phyloP scores from a whole-genome alignment of 331 rosid species.

The Spiraea crenata region DNA sequence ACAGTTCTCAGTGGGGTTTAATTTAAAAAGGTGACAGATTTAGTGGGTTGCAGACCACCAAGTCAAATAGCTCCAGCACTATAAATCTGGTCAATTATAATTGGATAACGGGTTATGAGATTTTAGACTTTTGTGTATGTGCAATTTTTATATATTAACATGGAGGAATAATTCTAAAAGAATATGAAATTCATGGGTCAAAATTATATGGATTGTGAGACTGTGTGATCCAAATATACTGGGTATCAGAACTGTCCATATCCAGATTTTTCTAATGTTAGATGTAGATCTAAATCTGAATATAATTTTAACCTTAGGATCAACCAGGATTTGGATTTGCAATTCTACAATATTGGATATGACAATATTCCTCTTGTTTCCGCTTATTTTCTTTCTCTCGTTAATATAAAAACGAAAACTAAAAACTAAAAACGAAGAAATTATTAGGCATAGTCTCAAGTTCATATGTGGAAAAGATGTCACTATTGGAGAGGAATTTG shows the following conservation, averaged over 20 bases:
- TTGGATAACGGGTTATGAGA: not conserved
- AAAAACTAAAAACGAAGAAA: not conserved
- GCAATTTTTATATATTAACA: no score
- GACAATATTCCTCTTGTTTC: not conserved
- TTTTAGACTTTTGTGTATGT: not conserved
- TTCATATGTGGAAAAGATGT: not conserved
- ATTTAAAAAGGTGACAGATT: constrained; percentile 18
- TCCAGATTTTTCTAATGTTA: constrained; percentile 16
- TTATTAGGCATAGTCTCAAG: not conserved
- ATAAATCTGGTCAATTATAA: not conserved
- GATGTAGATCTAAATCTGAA: constrained; percentile 49
- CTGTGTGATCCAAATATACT: not conserved
- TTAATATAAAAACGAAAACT: constrained; percentile 1
- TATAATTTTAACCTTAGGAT: constrained; percentile 29
- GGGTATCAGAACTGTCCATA: constrained; percentile 26
- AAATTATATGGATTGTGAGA: no score
- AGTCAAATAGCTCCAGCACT: constrained; percentile 18
- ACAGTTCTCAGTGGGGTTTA: constrained; percentile 16
- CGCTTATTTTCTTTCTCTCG: not conserved
- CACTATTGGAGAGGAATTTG: not conserved
- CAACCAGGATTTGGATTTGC: constrained; percentile 12
- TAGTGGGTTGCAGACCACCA: constrained; percentile 22
- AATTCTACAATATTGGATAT: not conserved
- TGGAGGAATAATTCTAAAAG: not conserved
- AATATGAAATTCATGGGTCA: constrained; percentile 3